Evolutionary conservation across 176 grass and related monocot genomes (phyloP).

Genomic region (Calamus simplicifolius): DNA sequence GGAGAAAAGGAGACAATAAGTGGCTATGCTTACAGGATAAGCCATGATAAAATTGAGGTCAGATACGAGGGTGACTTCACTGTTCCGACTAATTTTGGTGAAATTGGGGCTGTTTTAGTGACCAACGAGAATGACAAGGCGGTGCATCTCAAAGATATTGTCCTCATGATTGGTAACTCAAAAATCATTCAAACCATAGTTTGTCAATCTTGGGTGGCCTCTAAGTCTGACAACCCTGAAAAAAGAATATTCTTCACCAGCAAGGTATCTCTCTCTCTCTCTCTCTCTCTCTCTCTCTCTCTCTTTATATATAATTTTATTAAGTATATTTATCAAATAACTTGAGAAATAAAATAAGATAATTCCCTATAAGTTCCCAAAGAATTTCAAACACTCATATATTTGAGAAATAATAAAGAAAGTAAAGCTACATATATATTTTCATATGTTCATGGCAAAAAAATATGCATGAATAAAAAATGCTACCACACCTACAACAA

Average conservation of each 20-base stretch:
- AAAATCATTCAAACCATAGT: constrained; percentile 25
- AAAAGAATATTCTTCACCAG: constrained; percentile 54
- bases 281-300: too few relatives aligned
- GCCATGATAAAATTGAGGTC: background rate
- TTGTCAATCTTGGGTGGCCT: constrained; percentile 68
- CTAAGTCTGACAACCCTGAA: constrained; percentile 56
- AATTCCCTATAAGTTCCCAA: too few relatives aligned
- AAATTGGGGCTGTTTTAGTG: constrained; percentile 55
- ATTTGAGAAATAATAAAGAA: too few relatives aligned
- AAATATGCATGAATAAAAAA: too few relatives aligned
- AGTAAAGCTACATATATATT: too few relatives aligned
- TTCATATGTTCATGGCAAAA: too few relatives aligned
- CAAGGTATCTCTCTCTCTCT: constrained; percentile 23
- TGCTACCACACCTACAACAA: too few relatives aligned
- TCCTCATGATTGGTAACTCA: constrained; percentile 23
- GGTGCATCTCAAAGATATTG: constrained; percentile 51
- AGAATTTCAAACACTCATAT: too few relatives aligned
- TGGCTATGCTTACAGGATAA: constrained; percentile 39
- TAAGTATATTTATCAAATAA: too few relatives aligned
- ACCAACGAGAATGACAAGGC: constrained; percentile 83
- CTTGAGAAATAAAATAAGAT: too few relatives aligned
- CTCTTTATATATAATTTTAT: too few relatives aligned
- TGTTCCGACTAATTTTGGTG: constrained; percentile 44
- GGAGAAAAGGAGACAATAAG: constrained; percentile 39
- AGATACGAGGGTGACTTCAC: constrained; percentile 41